Conservation (phyloP, 2,329 filamentous ascomycete species). For the Botrytis hyacinthi region DNA sequence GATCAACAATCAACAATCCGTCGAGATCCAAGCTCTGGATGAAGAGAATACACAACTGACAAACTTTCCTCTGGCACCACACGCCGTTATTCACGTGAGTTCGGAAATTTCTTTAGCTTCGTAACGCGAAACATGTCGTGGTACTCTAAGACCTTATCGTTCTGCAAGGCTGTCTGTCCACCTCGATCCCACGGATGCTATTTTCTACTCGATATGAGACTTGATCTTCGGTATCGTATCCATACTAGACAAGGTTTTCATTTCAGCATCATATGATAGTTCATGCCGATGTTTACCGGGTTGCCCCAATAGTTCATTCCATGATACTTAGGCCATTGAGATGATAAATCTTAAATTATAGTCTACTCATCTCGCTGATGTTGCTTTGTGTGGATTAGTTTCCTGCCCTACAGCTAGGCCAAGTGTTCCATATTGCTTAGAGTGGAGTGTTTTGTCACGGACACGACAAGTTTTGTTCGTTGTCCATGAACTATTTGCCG, state of each 20-base stretch:
- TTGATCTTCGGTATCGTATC: constrained; percentile 16
- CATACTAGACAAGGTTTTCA: background rate
- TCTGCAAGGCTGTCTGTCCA: constrained; percentile 20
- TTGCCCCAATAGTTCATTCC: constrained; percentile 20
- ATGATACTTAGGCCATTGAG: constrained; percentile 14
- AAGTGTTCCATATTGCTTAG: constrained; percentile 14
- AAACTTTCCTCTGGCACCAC: constrained; percentile 65
- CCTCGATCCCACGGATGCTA: constrained; percentile 1
- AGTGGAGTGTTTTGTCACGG: constrained; percentile 10
- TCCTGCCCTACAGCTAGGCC: constrained; percentile 4
- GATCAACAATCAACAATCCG: constrained; percentile 56
- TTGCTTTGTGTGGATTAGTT: constrained; percentile 8
- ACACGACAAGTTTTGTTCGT: constrained; percentile 14
- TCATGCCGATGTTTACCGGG: constrained; percentile 13
- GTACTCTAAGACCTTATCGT: constrained; percentile 21
- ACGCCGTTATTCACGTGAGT: constrained; percentile 80
- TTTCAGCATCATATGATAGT: constrained; percentile 13
- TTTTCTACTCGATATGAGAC: constrained; percentile 5
- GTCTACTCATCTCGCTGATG: background rate
- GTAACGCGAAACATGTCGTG: constrained; percentile 23
- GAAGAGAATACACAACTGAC: constrained; percentile 68
- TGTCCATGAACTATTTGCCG: constrained; percentile 19
- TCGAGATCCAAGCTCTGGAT: constrained; percentile 66
- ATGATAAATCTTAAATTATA: background rate
- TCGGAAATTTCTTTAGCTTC: constrained; percentile 8